Base-by-base conservation (phyloP, 2,329 filamentous ascomycete species). In the Monosporascus cannonballus region DNA sequence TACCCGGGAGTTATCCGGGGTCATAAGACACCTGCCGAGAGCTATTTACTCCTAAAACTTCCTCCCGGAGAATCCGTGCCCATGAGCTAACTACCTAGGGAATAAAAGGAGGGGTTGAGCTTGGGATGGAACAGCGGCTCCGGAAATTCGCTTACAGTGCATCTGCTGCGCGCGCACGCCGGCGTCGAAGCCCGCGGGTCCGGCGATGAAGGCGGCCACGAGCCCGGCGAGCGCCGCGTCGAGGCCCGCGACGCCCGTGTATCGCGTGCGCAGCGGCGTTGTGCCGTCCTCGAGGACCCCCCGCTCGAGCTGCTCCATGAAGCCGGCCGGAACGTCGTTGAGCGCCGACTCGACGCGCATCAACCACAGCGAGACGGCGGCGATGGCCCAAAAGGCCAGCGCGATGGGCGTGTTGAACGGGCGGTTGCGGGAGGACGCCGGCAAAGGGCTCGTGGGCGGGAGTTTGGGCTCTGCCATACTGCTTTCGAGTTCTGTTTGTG, bases 131-230 rank as follows among this genome's bases (percentile, higher is more conserved):
- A 30, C 27, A 30, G 9, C 9, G 11, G 27, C 27, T 30, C 27
- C 9, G 27, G 27, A 11, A 30, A 30, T 30, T 11, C 30, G 30
- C 30, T 34, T 14, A 34, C 30, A 66, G 48, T 64, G 60, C n/a
- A 55, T 34, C 56, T 67, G 64, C 54, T 66, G 63, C 17, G 58
- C 46, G 18, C 55, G 57, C 2, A 60, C 58, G 36, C 61, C 60
- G 42, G 45, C 49, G 47, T 65, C 64, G 58, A 58, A 64, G 18
- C 54, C 52, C 18, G 61, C 58, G 6, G 62, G 56, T 0, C 63
- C 64, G 22, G 62, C 58, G 44, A 61, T 36, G 52, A 65, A 66
- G 0, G 61, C 60, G 18, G 57, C 47, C 48, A 63, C 62, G 5
- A 66, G 54, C 48, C 59, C 60, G 22, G 51, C 36, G 20, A 59